These are phyloP conservation scores for Somion occarium DNA, from an alignment of 1,284 basidiomycete species.

Conservation along the genomic window DNA sequence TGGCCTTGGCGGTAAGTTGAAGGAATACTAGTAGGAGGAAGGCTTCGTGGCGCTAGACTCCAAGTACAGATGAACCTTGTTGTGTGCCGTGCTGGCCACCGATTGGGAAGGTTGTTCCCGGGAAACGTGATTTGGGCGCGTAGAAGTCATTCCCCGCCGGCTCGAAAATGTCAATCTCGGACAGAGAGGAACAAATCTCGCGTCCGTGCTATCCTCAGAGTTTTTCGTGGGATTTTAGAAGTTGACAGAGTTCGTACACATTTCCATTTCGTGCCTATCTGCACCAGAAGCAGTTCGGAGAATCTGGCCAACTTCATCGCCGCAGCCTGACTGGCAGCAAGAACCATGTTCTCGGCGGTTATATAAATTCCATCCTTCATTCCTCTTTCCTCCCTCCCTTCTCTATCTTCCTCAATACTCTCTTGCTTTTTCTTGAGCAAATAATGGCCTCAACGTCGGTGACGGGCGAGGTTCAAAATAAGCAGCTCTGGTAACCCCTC, in stretches of 20 bases:
- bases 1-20: background rate
- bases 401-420: slow-evolving; percentile 8
- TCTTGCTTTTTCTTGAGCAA: slow-evolving; percentile 22
- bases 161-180: background rate
- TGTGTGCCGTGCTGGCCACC: background rate
- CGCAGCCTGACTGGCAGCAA: slow-evolving; percentile 30
- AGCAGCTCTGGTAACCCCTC: slow-evolving; percentile 49
- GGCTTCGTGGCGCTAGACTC: slow-evolving; percentile 2
- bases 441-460: slow-evolving; percentile 49
- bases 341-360: slow-evolving; percentile 34
- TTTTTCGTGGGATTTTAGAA: slow-evolving; percentile 29
- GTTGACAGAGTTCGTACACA: slow-evolving; percentile 23
- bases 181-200: background rate
- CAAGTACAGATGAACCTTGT: background rate
- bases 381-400: slow-evolving; percentile 29
- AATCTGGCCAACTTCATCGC: slow-evolving; percentile 39
- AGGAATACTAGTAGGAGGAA: background rate
- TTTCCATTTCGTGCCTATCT: slow-evolving; percentile 21
- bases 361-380: slow-evolving; percentile 34
- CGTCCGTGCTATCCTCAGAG: background rate
- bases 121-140: background rate
- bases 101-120: background rate
- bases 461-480: slow-evolving; percentile 44
- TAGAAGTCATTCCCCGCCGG: background rate
- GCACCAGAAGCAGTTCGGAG: slow-evolving; percentile 30